Evolutionary conservation across 2,329 filamentous ascomycete species (phyloP).

Genomic region (Acrocalymma vagum): DNA sequence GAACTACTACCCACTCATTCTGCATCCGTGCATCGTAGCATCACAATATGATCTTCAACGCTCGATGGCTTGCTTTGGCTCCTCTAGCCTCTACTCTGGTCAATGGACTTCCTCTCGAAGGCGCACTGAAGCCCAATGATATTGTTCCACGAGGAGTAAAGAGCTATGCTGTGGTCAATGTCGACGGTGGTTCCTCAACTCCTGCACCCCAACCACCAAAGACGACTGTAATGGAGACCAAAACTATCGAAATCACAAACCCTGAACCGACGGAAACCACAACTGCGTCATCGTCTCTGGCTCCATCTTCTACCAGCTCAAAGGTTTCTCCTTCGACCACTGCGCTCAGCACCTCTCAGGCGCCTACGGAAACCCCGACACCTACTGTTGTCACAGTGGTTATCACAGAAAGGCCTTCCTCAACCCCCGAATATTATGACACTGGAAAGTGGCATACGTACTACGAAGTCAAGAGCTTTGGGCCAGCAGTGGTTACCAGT

Average conservation of each 20-base stretch:
- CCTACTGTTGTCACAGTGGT: constrained; percentile 41
- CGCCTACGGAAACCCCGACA: constrained; percentile 23
- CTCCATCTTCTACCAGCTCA: constrained; percentile 15
- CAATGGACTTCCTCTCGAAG: constrained; percentile 36
- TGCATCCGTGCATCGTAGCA: constrained; percentile 17
- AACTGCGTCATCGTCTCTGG: constrained; percentile 31
- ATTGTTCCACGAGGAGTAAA: constrained; percentile 36
- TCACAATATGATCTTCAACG: constrained; percentile 37
- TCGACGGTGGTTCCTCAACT: constrained; percentile 45
- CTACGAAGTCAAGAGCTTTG: constrained; percentile 48
- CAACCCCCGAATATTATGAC: constrained; percentile 54
- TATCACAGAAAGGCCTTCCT: constrained; percentile 29
- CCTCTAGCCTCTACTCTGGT: constrained; percentile 30
- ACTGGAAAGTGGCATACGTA: constrained; percentile 56
- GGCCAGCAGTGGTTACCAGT: constrained; percentile 13
- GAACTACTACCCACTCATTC: constrained; percentile 5
- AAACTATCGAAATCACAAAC: constrained; percentile 34
- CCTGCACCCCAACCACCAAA: constrained; percentile 22
- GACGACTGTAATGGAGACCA: constrained; percentile 34
- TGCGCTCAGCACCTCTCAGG: constrained; percentile 12
- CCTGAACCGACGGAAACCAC: constrained; percentile 31
- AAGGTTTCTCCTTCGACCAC: too few relatives aligned
- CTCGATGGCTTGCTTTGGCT: constrained; percentile 24
- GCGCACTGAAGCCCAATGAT: constrained; percentile 16
- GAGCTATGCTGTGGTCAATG: constrained; percentile 50